Percentiles rank a stretch among this genome's conserved stretches.
Evolutionary conservation across 257 asterid species (phyloP).

Genomic region (Jaltomata sinuosa): DNA sequence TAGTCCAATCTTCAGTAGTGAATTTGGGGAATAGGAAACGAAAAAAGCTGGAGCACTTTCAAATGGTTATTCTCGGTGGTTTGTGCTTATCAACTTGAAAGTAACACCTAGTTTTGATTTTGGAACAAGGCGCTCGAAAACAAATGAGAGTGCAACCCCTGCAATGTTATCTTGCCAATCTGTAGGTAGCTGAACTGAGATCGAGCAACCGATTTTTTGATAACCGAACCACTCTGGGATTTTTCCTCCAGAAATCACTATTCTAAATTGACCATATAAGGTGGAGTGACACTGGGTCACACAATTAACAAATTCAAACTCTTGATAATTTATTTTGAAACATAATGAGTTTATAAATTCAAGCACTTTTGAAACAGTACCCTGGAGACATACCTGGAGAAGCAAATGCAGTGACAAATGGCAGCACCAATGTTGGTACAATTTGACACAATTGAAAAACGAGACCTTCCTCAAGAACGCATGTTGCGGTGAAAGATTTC

Average conservation of each 20-base stretch:
- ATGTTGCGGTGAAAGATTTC: conserved; percentile 1
- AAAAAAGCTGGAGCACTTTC: conserved; percentile 1
- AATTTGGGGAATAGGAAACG: not conserved
- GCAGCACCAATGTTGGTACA: not conserved
- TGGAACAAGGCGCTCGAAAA: not conserved
- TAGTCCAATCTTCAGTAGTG: conserved; percentile 1
- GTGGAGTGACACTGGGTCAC: not conserved
- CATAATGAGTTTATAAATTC: not conserved
- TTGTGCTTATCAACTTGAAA: conserved; percentile 3
- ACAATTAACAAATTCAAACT: not conserved
- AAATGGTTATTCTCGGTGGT: not conserved
- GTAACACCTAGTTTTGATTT: conserved; percentile 8
- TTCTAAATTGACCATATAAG: not conserved
- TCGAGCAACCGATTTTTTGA: not conserved
- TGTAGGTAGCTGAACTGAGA: not conserved
- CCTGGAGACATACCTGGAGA: conserved; percentile 3
- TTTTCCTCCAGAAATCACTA: not conserved
- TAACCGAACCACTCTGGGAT: conserved; percentile 2
- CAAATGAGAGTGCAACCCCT: conserved; percentile 2
- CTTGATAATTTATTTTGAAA: not conserved
- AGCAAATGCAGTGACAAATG: not conserved
- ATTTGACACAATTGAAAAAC: not conserved
- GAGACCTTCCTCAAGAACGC: conserved; percentile 7
- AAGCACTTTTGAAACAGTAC: not conserved
- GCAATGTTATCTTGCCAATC: not conserved